Percentiles rank a stretch among this genome's conserved stretches.
Conservation (phyloP, 1,139 yeast species). For the Debaryomyces singareniensis region DNA sequence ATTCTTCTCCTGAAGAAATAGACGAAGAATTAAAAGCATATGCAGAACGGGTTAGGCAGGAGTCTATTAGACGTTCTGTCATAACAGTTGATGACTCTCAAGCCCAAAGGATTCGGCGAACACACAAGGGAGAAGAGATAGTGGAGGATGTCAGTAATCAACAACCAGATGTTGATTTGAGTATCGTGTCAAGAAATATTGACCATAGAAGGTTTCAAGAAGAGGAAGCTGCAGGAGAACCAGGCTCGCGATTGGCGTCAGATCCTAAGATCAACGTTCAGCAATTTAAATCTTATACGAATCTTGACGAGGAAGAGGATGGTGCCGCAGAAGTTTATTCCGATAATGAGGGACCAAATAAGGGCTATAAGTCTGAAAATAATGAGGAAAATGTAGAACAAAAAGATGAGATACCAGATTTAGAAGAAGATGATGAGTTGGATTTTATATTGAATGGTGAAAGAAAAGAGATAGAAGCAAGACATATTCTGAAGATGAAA, state of each 20-base stretch:
- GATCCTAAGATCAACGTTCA: slow-evolving; percentile 3
- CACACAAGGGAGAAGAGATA: slow-evolving; percentile 83
- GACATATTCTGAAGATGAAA: background rate
- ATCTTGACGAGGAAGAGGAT: slow-evolving; percentile 5
- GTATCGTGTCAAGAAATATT: slow-evolving; percentile 33
- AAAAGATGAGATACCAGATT: slow-evolving; percentile 10
- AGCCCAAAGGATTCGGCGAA: slow-evolving; percentile 59
- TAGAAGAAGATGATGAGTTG: slow-evolving; percentile 18
- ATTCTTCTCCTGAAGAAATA: slow-evolving; percentile 30
- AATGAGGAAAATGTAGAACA: slow-evolving; percentile 4
- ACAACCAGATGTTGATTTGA: slow-evolving; percentile 22
- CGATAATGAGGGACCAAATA: slow-evolving; percentile 10
- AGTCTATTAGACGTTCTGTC: slow-evolving; percentile 59
- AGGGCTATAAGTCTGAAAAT: slow-evolving; percentile 1
- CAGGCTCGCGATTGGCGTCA: too few species aligned
- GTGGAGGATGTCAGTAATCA: slow-evolving; percentile 44
- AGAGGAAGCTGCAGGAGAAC: slow-evolving; percentile 7
- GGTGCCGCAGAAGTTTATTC: slow-evolving; percentile 14
- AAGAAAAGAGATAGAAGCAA: slow-evolving; percentile 1
- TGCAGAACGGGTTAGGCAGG: slow-evolving; percentile 67
- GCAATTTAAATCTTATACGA: slow-evolving; percentile 2
- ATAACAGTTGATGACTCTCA: slow-evolving; percentile 45
- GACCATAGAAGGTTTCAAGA: slow-evolving; percentile 35
- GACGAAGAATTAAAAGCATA: slow-evolving; percentile 68
- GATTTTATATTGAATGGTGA: slow-evolving; percentile 10